Evolutionary conservation across 495 filamentous ascomycete species (phyloP), one percentile per base, ranked within the genome.

Genomic region (Acidiella bohemica): DNA sequence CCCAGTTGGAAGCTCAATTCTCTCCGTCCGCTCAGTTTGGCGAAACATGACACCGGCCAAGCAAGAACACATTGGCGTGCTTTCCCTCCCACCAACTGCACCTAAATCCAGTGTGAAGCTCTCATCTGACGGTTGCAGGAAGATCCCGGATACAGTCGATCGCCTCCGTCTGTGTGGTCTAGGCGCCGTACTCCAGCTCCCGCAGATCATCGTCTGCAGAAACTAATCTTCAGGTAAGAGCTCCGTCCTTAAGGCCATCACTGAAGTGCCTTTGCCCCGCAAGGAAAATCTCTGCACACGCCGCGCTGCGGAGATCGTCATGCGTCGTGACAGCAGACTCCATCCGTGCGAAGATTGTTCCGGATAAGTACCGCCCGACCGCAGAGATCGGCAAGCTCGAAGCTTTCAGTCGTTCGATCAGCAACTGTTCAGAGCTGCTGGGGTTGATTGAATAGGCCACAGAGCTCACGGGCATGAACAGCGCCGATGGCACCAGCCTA

Each of bases 201-300:
- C 81, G 0, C 78, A 84, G 42, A 62, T 88, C 18, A 67, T 84
- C 10, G 79, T 84, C n/a, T 76, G 76, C 41, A 80, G 80, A 0
- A 71, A 80, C 50, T 78, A 82, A 46, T 79, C 75, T 0, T 69
- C 71, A 9, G 80, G 81, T 2, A 85, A 84, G 47, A 80, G 75
- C 49, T 84, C 78, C 0, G 76, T 85, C 0, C 67, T 85, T 0
- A 78, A 84, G 58, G 80, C 76, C 0, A 71, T 88, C 32, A 77
- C 78, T 0, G 68, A 74, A 27, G 72, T 83, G 12, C 70, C 72
- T 0, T 84, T 85, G 43, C 76, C 80, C 0, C 52, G 66, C n/a
- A 70, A 77, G 29, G 70, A 71, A 39, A 73, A 67, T 32, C 26
- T 76, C 0, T 83, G 80, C 54, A 84, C 80, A 0, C 65, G 75